Evolutionary conservation across 23 red algal species (phyloP).

Genomic region (Pyropia yezoensis): DNA sequence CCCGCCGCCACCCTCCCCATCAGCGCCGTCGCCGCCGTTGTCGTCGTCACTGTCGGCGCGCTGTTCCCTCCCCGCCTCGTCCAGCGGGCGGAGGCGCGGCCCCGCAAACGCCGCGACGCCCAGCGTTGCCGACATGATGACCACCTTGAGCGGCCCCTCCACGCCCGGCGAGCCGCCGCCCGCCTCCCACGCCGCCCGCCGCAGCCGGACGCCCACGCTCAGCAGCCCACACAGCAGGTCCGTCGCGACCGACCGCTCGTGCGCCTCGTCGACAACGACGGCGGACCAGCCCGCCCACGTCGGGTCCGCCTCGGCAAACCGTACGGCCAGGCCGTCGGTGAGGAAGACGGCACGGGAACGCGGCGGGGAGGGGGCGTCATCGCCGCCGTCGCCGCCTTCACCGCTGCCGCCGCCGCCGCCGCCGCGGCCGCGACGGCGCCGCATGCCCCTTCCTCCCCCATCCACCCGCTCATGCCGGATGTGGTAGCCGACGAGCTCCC

Average conservation of each 20-base stretch:
- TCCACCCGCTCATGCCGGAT: constrained; percentile 38
- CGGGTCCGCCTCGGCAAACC: constrained; percentile 50
- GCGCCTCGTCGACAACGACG: constrained; percentile 85
- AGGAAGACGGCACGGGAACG: constrained; percentile 34
- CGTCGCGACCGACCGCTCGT: constrained; percentile 77
- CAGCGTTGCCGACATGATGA: constrained; percentile 94
- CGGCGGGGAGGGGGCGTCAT: too few species aligned
- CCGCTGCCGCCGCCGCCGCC: constrained; percentile 36
- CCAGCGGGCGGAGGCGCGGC: neutral
- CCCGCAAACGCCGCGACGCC: constrained; percentile 5
- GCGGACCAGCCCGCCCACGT: constrained; percentile 49
- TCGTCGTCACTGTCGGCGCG: too few species aligned
- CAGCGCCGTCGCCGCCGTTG: too few species aligned
- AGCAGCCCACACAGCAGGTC: constrained; percentile 80
- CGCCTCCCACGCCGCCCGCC: constrained; percentile 9
- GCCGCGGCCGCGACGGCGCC: constrained; percentile 67
- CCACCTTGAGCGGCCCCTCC: constrained; percentile 44
- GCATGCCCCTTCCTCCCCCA: constrained; percentile 14
- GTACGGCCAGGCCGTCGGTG: constrained; percentile 83
- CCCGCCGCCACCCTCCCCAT: constrained; percentile 17
- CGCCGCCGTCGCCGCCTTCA: too few species aligned
- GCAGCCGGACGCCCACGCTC: constrained; percentile 31
- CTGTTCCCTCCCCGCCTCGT: neutral
- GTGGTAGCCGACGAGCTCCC: constrained; percentile 60
- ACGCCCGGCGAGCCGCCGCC: neutral